Conservation (phyloP, 202 grass and related monocot species). For the Panicum virgatum region DNA sequence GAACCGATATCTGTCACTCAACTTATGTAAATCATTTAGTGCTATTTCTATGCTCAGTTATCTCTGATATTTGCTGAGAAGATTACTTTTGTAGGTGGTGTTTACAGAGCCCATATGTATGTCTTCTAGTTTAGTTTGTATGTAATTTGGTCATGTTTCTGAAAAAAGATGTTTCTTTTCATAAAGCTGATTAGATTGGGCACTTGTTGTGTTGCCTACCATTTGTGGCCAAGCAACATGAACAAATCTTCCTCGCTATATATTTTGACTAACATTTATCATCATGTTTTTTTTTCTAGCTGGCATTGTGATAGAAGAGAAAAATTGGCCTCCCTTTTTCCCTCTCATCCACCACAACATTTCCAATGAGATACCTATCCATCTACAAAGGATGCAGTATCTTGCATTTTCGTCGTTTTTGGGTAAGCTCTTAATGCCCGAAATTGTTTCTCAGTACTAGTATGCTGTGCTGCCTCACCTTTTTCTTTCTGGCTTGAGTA, state of each 20-base stretch:
- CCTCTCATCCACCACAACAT: conserved; percentile 81
- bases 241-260: not conserved
- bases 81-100: not conserved
- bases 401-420: conserved; percentile 72
- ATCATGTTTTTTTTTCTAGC: conserved; percentile 26
- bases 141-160: not conserved
- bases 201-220: not conserved
- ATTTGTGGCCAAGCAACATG: not conserved
- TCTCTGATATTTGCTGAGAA: not conserved
- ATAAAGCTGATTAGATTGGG: not conserved
- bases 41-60: not conserved
- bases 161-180: not conserved
- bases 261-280: conserved; percentile 3
- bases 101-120: not conserved
- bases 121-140: not conserved
- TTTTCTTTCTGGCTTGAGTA: not conserved
- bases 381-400: conserved; percentile 67
- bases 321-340: conserved; percentile 72
- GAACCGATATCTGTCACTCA: not conserved
- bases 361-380: conserved; percentile 74
- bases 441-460: not conserved
- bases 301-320: conserved; percentile 68
- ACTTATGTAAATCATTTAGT: not conserved
- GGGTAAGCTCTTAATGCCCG: conserved; percentile 39
- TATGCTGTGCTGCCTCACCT: not conserved